phyloP scores from a whole-genome alignment of 768 basidiomycete genomes.

The Serendipita sp. region DNA sequence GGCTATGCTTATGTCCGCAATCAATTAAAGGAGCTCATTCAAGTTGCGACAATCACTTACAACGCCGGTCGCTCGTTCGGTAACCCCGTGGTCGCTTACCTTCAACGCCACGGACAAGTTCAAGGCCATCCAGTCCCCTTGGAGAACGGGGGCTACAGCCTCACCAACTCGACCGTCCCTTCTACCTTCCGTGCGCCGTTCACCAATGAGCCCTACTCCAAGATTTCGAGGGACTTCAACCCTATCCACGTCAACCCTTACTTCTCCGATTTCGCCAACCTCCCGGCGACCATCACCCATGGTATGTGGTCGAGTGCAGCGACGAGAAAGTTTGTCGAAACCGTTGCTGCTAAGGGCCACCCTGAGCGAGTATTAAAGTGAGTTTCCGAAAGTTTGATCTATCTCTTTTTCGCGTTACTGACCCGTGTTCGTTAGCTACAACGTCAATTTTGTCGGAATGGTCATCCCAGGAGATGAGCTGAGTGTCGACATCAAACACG shows the following conservation, averaged over 20 bases:
- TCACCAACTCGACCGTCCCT: conserved; percentile 44
- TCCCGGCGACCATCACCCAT: conserved; percentile 95
- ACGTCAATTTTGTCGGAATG: conserved; percentile 96
- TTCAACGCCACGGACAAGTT: conserved; percentile 75
- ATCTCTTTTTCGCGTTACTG: not conserved
- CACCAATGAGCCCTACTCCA: conserved; percentile 91
- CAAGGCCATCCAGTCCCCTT: conserved; percentile 66
- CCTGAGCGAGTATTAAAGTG: conserved; percentile 81
- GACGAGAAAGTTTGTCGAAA: conserved; percentile 83
- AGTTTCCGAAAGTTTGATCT: conserved; percentile 20
- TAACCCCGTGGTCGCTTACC: conserved; percentile 84
- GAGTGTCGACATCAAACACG: conserved; percentile 72
- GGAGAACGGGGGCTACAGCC: conserved; percentile 70
- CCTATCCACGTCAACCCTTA: conserved; percentile 98
- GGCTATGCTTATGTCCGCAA: conserved; percentile 81
- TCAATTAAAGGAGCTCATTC: conserved; percentile 73
- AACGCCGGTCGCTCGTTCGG: conserved; percentile 76
- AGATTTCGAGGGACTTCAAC: conserved; percentile 94
- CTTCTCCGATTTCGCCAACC: conserved; percentile 83
- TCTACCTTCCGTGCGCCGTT: conserved; percentile 68
- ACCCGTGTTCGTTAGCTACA: conserved; percentile 38
- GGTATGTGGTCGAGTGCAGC: conserved; percentile 96
- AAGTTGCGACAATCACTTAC: conserved; percentile 79
- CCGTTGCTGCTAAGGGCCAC: conserved; percentile 79
- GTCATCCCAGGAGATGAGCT: conserved; percentile 82